A percentile compares a stretch with the other conserved stretches of the same genome.
These are phyloP conservation scores for Carallia brachiata DNA, from an alignment of 345 rosid species.

Conservation along the genomic window DNA sequence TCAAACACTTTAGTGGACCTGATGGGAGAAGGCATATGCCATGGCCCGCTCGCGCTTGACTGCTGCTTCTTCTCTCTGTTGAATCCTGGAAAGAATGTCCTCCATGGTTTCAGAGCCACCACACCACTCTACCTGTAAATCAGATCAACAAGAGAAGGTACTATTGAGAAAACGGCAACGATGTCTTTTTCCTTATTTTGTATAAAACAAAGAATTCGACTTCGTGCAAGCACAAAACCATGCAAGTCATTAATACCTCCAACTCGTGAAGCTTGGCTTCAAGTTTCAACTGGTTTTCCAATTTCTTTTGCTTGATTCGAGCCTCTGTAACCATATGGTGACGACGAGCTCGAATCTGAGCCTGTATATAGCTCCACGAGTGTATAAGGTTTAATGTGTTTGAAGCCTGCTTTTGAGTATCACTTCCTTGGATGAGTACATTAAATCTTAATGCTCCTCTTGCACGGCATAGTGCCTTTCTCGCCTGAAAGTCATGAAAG, in stretches of 20 bases:
- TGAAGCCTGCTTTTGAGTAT: slow-evolving; percentile 52
- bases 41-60: slow-evolving; percentile 80
- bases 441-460: slow-evolving; percentile 61
- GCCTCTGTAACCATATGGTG: slow-evolving; percentile 72
- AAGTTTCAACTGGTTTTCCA: slow-evolving; percentile 69
- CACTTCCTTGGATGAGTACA: slow-evolving; percentile 47
- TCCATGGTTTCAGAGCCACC: slow-evolving; percentile 78
- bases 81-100: slow-evolving; percentile 67
- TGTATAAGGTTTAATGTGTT: slow-evolving; percentile 53
- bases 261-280: slow-evolving; percentile 68
- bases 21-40: slow-evolving; percentile 95
- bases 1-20: slow-evolving; percentile 37
- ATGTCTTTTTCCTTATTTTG: too few relatives aligned
- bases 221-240: not conserved
- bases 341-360: slow-evolving; percentile 58
- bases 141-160: not conserved
- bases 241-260: slow-evolving; percentile 37
- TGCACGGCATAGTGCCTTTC: slow-evolving; percentile 40
- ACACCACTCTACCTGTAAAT: slow-evolving; percentile 70
- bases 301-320: slow-evolving; percentile 56
- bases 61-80: slow-evolving; percentile 80
- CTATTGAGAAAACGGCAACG: not conserved
- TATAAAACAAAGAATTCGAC: too few relatives aligned
- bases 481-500: slow-evolving; percentile 47
- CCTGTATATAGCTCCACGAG: slow-evolving; percentile 73